phyloP scores from a whole-genome alignment of 2,329 filamentous ascomycete species.

The Pyrenophora teres region DNA sequence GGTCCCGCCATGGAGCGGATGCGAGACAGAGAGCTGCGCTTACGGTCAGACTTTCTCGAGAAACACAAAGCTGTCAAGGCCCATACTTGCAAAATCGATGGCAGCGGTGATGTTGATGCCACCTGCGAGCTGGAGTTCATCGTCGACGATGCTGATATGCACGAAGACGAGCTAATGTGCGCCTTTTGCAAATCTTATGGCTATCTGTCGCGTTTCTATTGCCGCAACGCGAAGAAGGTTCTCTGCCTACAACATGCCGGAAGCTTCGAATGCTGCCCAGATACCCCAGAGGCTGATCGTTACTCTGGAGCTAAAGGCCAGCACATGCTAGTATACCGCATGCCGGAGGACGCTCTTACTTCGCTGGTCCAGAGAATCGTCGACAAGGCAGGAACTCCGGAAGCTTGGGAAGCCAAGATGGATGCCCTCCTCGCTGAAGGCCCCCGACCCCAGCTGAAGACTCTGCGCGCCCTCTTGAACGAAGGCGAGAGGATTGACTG shows the following conservation, averaged over 20 bases:
- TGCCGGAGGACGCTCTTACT: constrained; percentile 71
- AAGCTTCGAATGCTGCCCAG: constrained; percentile 74
- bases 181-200: constrained; percentile 89
- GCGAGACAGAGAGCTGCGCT: constrained; percentile 70
- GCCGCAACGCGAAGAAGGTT: constrained; percentile 77
- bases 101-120: constrained; percentile 53
- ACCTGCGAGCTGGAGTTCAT: constrained; percentile 39
- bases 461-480: constrained; percentile 78
- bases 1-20: constrained; percentile 83
- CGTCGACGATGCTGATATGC: constrained; percentile 68
- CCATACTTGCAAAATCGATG: constrained; percentile 52
- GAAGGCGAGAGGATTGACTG: constrained; percentile 97
- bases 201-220: constrained; percentile 89
- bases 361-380: constrained; percentile 73
- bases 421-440: constrained; percentile 83
- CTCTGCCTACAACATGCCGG: constrained; percentile 85
- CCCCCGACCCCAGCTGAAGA: constrained; percentile 81
- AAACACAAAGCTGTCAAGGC: constrained; percentile 61
- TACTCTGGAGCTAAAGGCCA: constrained; percentile 59
- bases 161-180: constrained; percentile 93
- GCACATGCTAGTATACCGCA: constrained; percentile 78
- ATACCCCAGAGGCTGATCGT: constrained; percentile 67
- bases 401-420: constrained; percentile 89
- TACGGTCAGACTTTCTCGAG: constrained; percentile 70
- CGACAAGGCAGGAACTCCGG: constrained; percentile 84